phyloP scores from a whole-genome alignment of 2,329 filamentous ascomycete genomes.

The Mollisiaceae sp. region DNA sequence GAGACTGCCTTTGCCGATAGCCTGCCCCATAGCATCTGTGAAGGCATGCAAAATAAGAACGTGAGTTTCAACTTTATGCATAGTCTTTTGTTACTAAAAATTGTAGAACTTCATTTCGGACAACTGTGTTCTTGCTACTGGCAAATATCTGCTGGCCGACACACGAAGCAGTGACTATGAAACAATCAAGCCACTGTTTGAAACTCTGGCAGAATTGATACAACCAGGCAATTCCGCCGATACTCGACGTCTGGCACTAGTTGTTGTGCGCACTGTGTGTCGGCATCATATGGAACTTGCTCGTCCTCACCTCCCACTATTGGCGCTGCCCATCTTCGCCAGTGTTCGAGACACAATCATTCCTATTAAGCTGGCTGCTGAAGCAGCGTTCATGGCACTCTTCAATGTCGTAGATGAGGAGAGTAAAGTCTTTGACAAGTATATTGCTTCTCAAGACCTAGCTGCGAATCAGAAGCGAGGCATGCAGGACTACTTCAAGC shows the following conservation, averaged over 20 bases:
- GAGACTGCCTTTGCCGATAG: slow-evolving; percentile 72
- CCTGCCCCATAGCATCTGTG: slow-evolving; percentile 75
- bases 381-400: slow-evolving; percentile 89
- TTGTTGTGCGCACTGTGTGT: slow-evolving; percentile 84
- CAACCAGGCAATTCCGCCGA: slow-evolving; percentile 80
- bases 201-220: slow-evolving; percentile 75
- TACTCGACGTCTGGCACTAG: slow-evolving; percentile 82
- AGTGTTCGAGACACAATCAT: slow-evolving; percentile 91
- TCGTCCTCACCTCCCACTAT: slow-evolving; percentile 77
- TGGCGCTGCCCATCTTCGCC: slow-evolving; percentile 86
- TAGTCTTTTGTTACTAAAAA: slow-evolving; percentile 32
- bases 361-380: slow-evolving; percentile 92
- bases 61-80: slow-evolving; percentile 54
- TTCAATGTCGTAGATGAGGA: slow-evolving; percentile 92
- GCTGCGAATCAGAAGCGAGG: slow-evolving; percentile 78
- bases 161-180: slow-evolving; percentile 73
- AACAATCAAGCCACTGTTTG: slow-evolving; percentile 77
- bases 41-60: slow-evolving; percentile 78
- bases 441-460: slow-evolving; percentile 73
- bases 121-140: slow-evolving; percentile 86
- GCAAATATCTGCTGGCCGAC: slow-evolving; percentile 82
- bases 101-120: slow-evolving; percentile 79
- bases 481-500: slow-evolving; percentile 97
- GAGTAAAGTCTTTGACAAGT: slow-evolving; percentile 86
- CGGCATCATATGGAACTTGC: slow-evolving; percentile 80